Conservation (phyloP, 2,329 filamentous ascomycete genomes). For the Phialophora verrucosa region DNA sequence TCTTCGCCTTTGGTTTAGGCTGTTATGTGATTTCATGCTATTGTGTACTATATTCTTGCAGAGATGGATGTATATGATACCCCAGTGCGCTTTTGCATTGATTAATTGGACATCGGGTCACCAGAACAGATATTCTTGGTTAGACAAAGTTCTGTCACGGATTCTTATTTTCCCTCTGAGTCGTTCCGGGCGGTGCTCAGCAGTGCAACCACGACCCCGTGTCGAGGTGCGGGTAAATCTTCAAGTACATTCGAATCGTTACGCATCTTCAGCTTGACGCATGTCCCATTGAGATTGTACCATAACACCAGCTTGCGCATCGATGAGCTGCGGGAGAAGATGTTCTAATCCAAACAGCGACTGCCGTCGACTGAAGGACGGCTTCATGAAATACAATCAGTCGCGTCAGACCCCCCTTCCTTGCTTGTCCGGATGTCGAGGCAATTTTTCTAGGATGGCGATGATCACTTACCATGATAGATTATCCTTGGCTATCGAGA, state of each 20-base stretch:
- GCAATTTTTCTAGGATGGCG: neutral
- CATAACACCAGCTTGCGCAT: neutral
- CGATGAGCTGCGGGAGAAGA: neutral
- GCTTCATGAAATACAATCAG: neutral
- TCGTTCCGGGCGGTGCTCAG: neutral
- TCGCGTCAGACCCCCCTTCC: neutral
- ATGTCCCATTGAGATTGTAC: neutral
- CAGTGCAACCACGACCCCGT: neutral
- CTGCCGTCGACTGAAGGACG: neutral
- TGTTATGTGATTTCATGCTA: constrained; percentile 18
- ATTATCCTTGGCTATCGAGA: neutral
- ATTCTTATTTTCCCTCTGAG: neutral
- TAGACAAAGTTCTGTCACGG: neutral
- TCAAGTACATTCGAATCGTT: neutral
- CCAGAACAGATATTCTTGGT: neutral
- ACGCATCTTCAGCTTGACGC: neutral
- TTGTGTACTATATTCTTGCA: neutral
- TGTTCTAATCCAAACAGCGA: neutral
- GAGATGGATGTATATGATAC: constrained; percentile 14
- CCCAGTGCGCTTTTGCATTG: neutral
- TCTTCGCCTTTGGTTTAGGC: neutral
- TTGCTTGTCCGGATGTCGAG: neutral
- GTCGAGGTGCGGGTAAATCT: neutral
- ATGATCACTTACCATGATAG: neutral
- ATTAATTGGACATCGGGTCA: neutral